Conservation (phyloP, 169 alveolate species). For the Sarcocystis neurona region DNA sequence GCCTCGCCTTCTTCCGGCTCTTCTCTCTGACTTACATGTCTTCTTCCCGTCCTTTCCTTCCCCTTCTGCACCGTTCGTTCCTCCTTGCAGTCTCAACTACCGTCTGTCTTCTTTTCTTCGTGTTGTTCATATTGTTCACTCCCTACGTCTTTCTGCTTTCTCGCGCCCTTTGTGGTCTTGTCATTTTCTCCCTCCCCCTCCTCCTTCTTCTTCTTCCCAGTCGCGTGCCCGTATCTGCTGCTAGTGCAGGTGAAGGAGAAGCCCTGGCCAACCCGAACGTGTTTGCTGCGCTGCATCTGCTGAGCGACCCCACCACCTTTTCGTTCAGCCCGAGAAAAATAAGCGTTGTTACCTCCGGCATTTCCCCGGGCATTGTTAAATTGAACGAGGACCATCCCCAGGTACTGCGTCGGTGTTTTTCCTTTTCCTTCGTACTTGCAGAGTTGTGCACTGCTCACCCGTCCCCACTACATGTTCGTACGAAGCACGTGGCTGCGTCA, state of each 20-base stretch:
- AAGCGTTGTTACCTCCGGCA: constrained; percentile 83
- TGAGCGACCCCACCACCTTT: constrained; percentile 72
- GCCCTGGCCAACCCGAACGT: constrained; percentile 88
- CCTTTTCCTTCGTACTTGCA: background rate
- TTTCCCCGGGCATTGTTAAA: constrained; percentile 84
- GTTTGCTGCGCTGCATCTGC: constrained; percentile 79
- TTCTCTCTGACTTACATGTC: too few relatives aligned
- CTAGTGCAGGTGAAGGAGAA: constrained; percentile 83
- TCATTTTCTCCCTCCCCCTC: too few relatives aligned
- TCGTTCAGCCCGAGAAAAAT: constrained; percentile 80
- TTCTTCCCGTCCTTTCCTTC: too few relatives aligned
- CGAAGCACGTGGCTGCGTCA: background rate
- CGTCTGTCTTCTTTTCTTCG: too few relatives aligned
- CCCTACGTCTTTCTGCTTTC: too few relatives aligned
- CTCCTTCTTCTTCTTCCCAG: background rate
- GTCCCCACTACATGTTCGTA: background rate
- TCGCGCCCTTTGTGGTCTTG: too few relatives aligned
- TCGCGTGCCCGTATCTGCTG: background rate
- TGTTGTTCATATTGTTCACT: too few relatives aligned
- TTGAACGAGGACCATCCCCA: constrained; percentile 78
- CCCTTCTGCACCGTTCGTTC: too few relatives aligned
- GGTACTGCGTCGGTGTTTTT: constrained; percentile 35
- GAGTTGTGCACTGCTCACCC: background rate
- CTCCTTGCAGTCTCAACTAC: too few relatives aligned
- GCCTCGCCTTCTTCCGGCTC: too few relatives aligned